A percentile compares a stretch with the other conserved stretches of the same genome.
Evolutionary conservation across 108 stramenopile genomes (phyloP).

Genomic region (Hondaea fermentalgiana): DNA sequence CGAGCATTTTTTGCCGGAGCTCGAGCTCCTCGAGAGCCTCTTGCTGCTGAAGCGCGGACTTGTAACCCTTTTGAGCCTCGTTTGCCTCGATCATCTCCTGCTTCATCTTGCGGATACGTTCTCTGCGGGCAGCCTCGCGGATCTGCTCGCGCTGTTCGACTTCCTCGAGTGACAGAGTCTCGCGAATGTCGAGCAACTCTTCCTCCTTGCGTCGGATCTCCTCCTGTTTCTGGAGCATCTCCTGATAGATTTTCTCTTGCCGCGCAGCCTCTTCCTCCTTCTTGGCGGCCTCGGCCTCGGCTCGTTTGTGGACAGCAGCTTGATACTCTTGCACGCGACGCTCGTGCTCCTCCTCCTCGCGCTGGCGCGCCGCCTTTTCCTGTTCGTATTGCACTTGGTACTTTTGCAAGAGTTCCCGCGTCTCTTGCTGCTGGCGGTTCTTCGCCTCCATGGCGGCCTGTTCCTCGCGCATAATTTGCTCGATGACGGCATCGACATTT

Average conservation of each 20-base stretch:
- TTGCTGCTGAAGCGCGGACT: not conserved
- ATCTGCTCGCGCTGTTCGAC: not conserved
- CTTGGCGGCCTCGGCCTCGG: not conserved
- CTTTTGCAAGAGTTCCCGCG: not conserved
- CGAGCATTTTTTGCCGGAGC: not conserved
- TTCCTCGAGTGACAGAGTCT: not conserved
- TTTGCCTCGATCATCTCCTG: conserved; percentile 13
- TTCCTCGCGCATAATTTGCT: conserved; percentile 9
- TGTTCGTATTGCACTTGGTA: conserved; percentile 7
- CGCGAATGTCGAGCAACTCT: not conserved
- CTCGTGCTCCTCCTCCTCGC: conserved; percentile 11
- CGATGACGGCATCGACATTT: conserved; percentile 4
- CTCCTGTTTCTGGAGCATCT: not conserved
- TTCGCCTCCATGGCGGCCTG: not conserved
- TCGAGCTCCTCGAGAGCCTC: conserved; percentile 13
- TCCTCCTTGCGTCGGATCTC: conserved; percentile 10
- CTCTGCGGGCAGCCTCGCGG: not conserved
- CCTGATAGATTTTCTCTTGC: not conserved
- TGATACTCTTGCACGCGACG: not conserved
- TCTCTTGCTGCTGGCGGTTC: not conserved
- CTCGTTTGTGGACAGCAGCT: not conserved
- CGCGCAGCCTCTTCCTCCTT: not conserved
- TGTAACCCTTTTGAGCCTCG: conserved; percentile 8
- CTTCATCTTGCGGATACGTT: not conserved
- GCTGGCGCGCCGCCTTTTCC: not conserved